Conservation (phyloP, 495 filamentous ascomycete genomes). For the Zalerion maritima region DNA sequence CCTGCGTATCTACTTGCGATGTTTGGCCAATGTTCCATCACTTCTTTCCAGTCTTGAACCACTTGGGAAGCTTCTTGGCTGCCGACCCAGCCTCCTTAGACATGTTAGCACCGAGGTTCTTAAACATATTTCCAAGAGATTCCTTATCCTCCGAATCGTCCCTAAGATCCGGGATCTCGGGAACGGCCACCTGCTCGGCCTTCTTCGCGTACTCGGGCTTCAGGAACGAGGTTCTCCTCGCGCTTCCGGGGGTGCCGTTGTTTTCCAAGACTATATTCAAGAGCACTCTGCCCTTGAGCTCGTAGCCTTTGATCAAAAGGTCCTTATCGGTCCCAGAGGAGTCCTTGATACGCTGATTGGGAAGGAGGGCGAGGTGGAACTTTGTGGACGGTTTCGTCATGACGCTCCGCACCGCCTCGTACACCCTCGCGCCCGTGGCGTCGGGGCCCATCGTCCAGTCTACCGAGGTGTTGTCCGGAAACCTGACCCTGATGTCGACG, state of each 20-base stretch:
- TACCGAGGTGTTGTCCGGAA: constrained; percentile 68
- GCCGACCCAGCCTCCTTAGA: constrained; percentile 29
- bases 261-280: constrained; percentile 70
- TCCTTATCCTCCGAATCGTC: constrained; percentile 30
- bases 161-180: constrained; percentile 22
- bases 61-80: constrained; percentile 47
- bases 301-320: constrained; percentile 56
- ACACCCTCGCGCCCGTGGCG: constrained; percentile 50
- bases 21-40: too few species aligned
- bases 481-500: constrained; percentile 67
- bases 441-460: constrained; percentile 45
- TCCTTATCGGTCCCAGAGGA: constrained; percentile 24
- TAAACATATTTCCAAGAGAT: constrained; percentile 13
- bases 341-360: constrained; percentile 19
- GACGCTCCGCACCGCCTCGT: constrained; percentile 45
- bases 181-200: constrained; percentile 48
- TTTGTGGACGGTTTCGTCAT: constrained; percentile 31
- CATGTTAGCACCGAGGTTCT: constrained; percentile 29
- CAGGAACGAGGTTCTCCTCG: constrained; percentile 38
- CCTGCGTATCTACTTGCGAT: too few species aligned
- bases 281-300: constrained; percentile 51
- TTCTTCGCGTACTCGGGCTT: constrained; percentile 50
- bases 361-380: constrained; percentile 33
- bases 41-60: constrained; percentile 50
- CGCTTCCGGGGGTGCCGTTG: constrained; percentile 28